Conservation (phyloP, 257 asterid species). For the Prunella vulgaris region DNA sequence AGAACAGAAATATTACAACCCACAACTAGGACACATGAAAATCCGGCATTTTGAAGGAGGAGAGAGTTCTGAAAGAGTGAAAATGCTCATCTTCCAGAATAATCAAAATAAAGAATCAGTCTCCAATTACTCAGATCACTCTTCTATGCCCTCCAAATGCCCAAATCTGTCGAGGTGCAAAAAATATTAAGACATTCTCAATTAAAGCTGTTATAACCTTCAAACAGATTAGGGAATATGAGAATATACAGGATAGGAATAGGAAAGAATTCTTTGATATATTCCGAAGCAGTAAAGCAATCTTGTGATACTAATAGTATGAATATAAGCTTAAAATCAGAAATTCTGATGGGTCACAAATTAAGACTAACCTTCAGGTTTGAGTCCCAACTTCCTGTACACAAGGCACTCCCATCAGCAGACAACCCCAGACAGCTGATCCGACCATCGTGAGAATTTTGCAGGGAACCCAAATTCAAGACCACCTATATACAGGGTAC, state of each 20-base stretch:
- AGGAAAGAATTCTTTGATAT: neutral
- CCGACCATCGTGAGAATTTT: conserved; percentile 76
- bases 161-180: conserved; percentile 66
- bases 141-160: conserved; percentile 94
- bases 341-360: neutral
- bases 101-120: conserved; percentile 14
- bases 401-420: conserved; percentile 95
- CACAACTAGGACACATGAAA: conserved; percentile 20
- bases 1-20: conserved; percentile 19
- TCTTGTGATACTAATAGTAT: neutral
- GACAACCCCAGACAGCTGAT: conserved; percentile 87
- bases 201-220: neutral
- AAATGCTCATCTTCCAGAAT: conserved; percentile 10
- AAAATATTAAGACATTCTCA: neutral
- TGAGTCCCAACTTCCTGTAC: conserved; percentile 96
- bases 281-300: neutral
- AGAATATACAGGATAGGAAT: neutral
- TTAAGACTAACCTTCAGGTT: conserved; percentile 73
- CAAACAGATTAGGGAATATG: neutral
- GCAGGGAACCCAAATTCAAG: conserved; percentile 82
- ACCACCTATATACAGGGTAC: conserved; percentile 48
- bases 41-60: conserved; percentile 10
- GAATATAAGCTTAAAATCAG: neutral
- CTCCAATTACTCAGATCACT: conserved; percentile 49
- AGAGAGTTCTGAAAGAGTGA: neutral